Base-by-base conservation (phyloP, 139 green algal genomes). In the Prasinococcaceae sp. region DNA sequence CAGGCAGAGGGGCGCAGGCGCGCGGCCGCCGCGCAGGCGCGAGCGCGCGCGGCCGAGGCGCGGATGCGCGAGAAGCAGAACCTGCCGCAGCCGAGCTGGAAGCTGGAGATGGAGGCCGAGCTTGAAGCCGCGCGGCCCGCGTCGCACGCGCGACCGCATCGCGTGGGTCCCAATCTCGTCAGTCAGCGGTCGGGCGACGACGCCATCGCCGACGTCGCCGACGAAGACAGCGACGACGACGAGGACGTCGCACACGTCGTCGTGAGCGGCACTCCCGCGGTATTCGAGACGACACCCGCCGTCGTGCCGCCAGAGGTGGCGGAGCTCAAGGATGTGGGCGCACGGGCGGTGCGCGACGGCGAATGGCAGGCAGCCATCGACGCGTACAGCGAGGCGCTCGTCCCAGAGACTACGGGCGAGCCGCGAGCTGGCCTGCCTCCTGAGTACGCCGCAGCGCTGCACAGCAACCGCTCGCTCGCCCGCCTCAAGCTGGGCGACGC, bases 391-490 rank as follows among this genome's bases (percentile, higher is more conserved):
- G 33, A 41, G 33, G 33, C 33, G 14, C 33, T 41, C 33, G 33
- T 14, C 33, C n/a, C n/a, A n/a, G n/a, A 41, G 12, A 14, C 33
- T 41, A 20, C 33, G 33, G 12, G 33, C 14, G 33, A 12, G 12
- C 14, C 12, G 14, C 33, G 33, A 41, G 33, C 33, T 14, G 33
- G 14, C 33, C 12, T 20, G 33, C 12, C 33, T 12, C 33, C 12
- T 14, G 33, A 12, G 12, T 12, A 20, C 14, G 33, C 33, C 14
- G 54, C 67, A 5, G 51, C 50, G 0, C 46, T 77, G 16, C 27
- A 69, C 54, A 66, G 33, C 60, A 77, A 77, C 49, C 43, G 52
- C 2, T 33, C 66, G 10, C 17, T 47, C 2, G 54, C 55, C 25
- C 42, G 44, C 17, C 32, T 65, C 12, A 19, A 35, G 25, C 38